Conservation (phyloP, 352 stramenopile genomes). For the Blastocystis sp. region DNA sequence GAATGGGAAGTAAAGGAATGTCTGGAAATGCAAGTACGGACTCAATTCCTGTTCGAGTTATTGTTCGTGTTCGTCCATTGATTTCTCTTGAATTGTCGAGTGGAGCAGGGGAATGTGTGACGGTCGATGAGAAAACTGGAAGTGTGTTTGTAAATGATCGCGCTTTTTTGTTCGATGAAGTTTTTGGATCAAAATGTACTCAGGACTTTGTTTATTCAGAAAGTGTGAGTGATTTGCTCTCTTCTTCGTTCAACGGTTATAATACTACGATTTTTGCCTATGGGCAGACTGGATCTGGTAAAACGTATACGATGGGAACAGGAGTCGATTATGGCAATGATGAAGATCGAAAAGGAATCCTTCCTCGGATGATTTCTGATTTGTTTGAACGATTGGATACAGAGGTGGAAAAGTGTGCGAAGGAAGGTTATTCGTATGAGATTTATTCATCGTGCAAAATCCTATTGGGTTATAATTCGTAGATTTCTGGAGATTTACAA, state of each 20-base stretch:
- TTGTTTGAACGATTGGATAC: conserved; percentile 24
- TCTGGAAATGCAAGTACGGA: not conserved
- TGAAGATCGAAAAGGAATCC: conserved; percentile 18
- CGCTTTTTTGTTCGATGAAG: conserved; percentile 60
- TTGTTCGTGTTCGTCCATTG: conserved; percentile 58
- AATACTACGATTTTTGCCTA: conserved; percentile 67
- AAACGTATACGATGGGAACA: conserved; percentile 66
- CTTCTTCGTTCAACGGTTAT: conserved; percentile 55
- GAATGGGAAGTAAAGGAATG: conserved; percentile 1
- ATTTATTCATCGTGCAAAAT: not conserved
- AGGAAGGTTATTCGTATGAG: conserved; percentile 6
- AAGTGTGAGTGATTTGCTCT: conserved; percentile 59
- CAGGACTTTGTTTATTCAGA: conserved; percentile 64
- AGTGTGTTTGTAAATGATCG: conserved; percentile 35
- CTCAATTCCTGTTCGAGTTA: conserved; percentile 52
- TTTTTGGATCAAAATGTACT: conserved; percentile 61
- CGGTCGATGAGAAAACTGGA: conserved; percentile 17
- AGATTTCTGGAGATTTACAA: conserved; percentile 85
- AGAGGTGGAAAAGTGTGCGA: not conserved
- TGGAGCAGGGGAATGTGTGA: not conserved
- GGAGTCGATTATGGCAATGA: not conserved
- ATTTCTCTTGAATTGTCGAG: conserved; percentile 21
- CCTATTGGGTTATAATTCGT: not conserved
- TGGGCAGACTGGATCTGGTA: conserved; percentile 66
- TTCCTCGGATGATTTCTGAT: conserved; percentile 54